These are phyloP conservation scores for Syzygium aqueum DNA, from an alignment of 345 rosid species.

Conservation along the genomic window DNA sequence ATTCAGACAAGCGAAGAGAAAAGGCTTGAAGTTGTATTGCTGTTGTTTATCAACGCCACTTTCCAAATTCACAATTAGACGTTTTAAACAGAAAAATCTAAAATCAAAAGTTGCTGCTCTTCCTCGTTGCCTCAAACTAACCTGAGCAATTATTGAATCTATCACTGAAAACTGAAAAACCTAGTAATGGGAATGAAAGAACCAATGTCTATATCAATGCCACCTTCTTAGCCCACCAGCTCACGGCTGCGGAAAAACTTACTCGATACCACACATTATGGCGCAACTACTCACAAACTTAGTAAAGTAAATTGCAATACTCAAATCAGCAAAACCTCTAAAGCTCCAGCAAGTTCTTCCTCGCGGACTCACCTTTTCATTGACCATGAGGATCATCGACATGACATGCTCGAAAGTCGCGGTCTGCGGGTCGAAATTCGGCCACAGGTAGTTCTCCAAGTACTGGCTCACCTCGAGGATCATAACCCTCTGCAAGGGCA, in stretches of 20 bases:
- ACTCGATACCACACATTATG: background rate
- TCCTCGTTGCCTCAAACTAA: background rate
- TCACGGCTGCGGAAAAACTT: background rate
- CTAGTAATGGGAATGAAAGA: background rate
- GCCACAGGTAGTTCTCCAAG: slow-evolving; percentile 94
- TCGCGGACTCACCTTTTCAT: slow-evolving; percentile 24
- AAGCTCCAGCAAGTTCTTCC: background rate
- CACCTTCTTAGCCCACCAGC: background rate
- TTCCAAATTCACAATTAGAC: background rate
- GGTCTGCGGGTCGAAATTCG: slow-evolving; percentile 67
- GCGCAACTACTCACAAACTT: background rate
- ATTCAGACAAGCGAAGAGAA: background rate
- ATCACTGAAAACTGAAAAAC: background rate
- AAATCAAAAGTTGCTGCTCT: background rate
- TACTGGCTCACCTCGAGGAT: slow-evolving; percentile 94
- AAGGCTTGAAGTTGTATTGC: background rate
- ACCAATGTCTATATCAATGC: background rate
- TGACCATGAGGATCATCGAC: slow-evolving; percentile 96
- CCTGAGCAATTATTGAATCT: background rate
- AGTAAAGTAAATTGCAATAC: background rate
- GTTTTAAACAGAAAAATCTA: background rate
- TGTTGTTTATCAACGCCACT: background rate
- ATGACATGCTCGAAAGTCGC: slow-evolving; percentile 89
- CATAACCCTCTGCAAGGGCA: slow-evolving; percentile 91
- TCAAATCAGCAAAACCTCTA: background rate